Conservation (phyloP, 1,284 basidiomycete species). For the Fomitopsis betulina region DNA sequence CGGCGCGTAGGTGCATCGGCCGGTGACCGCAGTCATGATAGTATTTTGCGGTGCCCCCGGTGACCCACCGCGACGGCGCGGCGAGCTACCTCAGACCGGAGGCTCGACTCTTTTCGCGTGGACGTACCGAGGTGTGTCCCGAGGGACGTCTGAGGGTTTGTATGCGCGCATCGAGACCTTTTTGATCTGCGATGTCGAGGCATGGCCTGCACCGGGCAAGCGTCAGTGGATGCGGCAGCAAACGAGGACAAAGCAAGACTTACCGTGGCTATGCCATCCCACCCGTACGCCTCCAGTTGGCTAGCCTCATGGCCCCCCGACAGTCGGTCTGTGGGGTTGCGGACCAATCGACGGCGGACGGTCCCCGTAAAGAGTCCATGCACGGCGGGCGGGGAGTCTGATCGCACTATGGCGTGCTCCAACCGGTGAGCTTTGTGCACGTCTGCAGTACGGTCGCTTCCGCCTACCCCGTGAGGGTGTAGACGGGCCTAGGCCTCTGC, state of each 20-base stretch:
- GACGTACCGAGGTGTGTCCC: neutral
- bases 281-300: neutral
- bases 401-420: neutral
- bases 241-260: too few relatives aligned
- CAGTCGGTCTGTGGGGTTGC: neutral
- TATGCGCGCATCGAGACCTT: neutral
- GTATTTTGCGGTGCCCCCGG: neutral
- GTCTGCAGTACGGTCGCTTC: neutral
- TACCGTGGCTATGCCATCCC: neutral
- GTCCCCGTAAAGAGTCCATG: neutral
- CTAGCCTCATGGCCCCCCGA: neutral
- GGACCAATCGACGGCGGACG: neutral
- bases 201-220: neutral
- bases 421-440: neutral
- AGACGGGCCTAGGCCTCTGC: neutral
- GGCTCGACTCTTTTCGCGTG: neutral
- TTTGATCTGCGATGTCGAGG: neutral
- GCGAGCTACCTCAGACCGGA: neutral
- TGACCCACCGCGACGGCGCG: neutral
- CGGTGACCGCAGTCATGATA: too few relatives aligned
- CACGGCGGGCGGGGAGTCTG: neutral
- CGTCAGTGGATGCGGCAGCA: neutral
- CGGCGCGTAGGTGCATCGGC: neutral
- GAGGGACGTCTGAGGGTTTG: neutral
- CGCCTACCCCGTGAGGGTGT: neutral